phyloP scores from a whole-genome alignment of 176 grass and related monocot genomes.

The Zoysia japonica region DNA sequence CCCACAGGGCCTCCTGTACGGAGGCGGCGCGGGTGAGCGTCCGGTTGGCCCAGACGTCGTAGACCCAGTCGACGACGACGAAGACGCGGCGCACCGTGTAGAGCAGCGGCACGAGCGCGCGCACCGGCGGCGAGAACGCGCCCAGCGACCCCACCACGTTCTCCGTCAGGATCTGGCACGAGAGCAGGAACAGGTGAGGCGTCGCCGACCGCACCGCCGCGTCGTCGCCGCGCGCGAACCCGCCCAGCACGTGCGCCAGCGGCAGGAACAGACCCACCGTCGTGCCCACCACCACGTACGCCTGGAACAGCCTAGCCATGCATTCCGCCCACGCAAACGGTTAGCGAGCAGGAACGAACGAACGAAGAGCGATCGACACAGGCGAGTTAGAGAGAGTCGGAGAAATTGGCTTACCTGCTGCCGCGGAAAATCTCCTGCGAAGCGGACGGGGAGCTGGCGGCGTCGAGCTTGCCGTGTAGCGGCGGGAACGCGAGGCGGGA shows the following conservation, averaged over 20 bases:
- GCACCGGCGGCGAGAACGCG: slow-evolving; percentile 77
- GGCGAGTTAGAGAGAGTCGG: no score
- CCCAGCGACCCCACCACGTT: slow-evolving; percentile 69
- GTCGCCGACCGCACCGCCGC: slow-evolving; percentile 62
- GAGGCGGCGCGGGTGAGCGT: slow-evolving; percentile 2
- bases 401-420: background rate
- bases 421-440: slow-evolving; percentile 55
- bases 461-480: slow-evolving; percentile 28
- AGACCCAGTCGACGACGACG: slow-evolving; percentile 74
- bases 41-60: slow-evolving; percentile 55
- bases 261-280: slow-evolving; percentile 82
- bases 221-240: slow-evolving; percentile 81
- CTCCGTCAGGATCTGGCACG: slow-evolving; percentile 92
- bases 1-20: slow-evolving; percentile 57
- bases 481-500: slow-evolving; percentile 79
- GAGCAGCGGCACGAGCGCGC: slow-evolving; percentile 74
- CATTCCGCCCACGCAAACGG: no score
- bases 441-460: slow-evolving; percentile 19
- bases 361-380: no score
- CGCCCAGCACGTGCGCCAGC: slow-evolving; percentile 88
- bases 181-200: slow-evolving; percentile 89
- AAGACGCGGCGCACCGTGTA: slow-evolving; percentile 84
- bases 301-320: slow-evolving; percentile 46
- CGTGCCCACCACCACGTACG: slow-evolving; percentile 73
- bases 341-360: no score